phyloP scores from a whole-genome alignment of 2,329 filamentous ascomycete species.

The Ceratocystis diversiconidia region DNA sequence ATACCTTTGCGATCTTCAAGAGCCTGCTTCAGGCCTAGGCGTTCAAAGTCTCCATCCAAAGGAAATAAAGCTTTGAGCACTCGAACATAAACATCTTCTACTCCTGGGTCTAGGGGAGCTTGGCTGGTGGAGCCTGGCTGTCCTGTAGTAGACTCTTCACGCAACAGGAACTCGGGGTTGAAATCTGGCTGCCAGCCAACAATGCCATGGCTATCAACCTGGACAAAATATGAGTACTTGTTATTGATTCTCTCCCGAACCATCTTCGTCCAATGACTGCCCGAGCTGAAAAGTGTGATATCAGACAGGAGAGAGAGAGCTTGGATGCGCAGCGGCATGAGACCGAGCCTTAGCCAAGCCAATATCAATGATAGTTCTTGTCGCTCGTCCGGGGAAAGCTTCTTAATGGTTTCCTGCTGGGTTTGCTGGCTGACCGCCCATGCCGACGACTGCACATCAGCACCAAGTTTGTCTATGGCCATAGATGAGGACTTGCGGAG shows the following conservation, averaged over 20 bases:
- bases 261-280: neutral
- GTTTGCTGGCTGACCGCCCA: neutral
- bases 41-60: neutral
- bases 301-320: slow-evolving; percentile 5
- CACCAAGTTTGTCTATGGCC: neutral
- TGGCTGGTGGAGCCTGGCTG: neutral
- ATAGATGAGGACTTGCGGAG: neutral
- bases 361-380: slow-evolving; percentile 8
- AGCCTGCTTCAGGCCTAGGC: neutral
- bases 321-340: slow-evolving; percentile 7
- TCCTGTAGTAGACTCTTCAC: neutral
- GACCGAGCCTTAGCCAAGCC: slow-evolving; percentile 2
- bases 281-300: neutral
- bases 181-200: neutral
- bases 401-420: neutral
- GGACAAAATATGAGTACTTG: slow-evolving; percentile 3
- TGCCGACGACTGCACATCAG: neutral
- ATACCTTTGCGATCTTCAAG: neutral
- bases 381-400: neutral
- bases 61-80: neutral
- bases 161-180: neutral
- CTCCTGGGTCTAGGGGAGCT: neutral
- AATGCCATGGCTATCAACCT: neutral
- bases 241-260: slow-evolving; percentile 5
- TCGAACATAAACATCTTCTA: neutral